Base-by-base conservation (phyloP, 192 early-diverging fungal species). In the Rhizophagus sp. region DNA sequence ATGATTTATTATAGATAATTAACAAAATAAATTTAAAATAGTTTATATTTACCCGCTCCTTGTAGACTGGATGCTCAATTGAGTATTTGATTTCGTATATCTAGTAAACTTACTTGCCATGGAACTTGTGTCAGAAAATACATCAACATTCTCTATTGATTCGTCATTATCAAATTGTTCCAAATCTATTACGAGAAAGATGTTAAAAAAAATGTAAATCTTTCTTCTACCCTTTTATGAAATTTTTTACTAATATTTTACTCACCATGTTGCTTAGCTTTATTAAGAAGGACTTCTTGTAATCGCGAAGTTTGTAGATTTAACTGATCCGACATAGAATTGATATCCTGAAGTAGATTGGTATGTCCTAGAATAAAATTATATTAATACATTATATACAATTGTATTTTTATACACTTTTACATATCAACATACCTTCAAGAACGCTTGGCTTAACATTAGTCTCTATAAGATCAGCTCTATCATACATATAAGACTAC, bases 121-220 rank as follows among this genome's bases (percentile, higher is more conserved):
- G 7, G 95, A 96, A 5, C 94, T 94, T 8, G 97, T 97, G 81
- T 99, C 97, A 0, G 97, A 97, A 87, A 97, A 92, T 87, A 97
- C 91, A 81, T 99, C 97, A 15, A 97, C 88, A 81, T 95, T 92
- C 73, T 97, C 94, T n/a, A 95, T 79, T 25, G 86, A 81, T 61
- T 93, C 92, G 62, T 91, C 88, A 3, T 78, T 83, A n/a, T 69
- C 30, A 74, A 80, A 75, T 47, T 62, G 34, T 67, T 80, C 36
- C n/a, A 27, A 67, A 39, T 73, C 63, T 49, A 25, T 33, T 47
- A 24, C 9, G 10, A 34, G 13, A 25, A 50, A 24, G 25, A 75
- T 4, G 24, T 22, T 7, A 39, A 41, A 15, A n/a, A 47, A 24
- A 72, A 41, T 0, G 10, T 24, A 24, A 49, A 17, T n/a, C 47